Percentiles rank a stretch among this genome's conserved stretches.
Conservation (phyloP, 2,329 filamentous ascomycete genomes). For the Fusarium luffae region DNA sequence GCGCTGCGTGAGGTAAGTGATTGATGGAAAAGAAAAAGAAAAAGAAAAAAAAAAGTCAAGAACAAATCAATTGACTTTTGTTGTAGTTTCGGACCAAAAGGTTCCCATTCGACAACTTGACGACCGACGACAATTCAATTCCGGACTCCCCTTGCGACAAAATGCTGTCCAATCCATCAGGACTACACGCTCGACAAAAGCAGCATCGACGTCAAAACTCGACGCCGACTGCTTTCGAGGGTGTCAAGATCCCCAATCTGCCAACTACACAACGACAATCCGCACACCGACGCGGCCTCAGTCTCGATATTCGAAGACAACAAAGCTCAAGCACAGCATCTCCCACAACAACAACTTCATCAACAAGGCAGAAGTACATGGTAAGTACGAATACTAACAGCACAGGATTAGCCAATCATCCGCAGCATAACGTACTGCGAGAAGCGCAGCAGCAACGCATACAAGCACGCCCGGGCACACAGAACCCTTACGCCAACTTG, state of each 20-base stretch:
- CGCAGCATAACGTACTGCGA: constrained; percentile 82
- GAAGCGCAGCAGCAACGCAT: constrained; percentile 90
- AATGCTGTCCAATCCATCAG: constrained; percentile 83
- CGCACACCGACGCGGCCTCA: constrained; percentile 84
- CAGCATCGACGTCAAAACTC: constrained; percentile 87
- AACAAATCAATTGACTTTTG: constrained; percentile 1
- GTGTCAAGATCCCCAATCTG: constrained; percentile 74
- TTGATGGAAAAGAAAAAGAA: background rate
- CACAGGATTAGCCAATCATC: constrained; percentile 63
- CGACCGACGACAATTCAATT: constrained; percentile 64
- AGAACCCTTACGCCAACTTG: constrained; percentile 49
- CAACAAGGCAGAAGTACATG: constrained; percentile 50
- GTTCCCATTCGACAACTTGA: constrained; percentile 61
- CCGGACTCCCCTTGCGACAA: constrained; percentile 77
- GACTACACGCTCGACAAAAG: constrained; percentile 70
- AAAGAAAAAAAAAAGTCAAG: background rate
- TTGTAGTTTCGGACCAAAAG: constrained; percentile 59
- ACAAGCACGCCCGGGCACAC: constrained; percentile 77
- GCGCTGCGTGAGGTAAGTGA: constrained; percentile 81
- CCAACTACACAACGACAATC: constrained; percentile 59
- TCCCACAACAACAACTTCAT: constrained; percentile 25
- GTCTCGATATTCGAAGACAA: constrained; percentile 78
- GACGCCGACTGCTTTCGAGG: constrained; percentile 81
- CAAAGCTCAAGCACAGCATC: constrained; percentile 51
- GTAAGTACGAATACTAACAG: constrained; percentile 67